Evolutionary conservation across 495 filamentous ascomycete genomes (phyloP).

Genomic region (Penicillium coprophilum): DNA sequence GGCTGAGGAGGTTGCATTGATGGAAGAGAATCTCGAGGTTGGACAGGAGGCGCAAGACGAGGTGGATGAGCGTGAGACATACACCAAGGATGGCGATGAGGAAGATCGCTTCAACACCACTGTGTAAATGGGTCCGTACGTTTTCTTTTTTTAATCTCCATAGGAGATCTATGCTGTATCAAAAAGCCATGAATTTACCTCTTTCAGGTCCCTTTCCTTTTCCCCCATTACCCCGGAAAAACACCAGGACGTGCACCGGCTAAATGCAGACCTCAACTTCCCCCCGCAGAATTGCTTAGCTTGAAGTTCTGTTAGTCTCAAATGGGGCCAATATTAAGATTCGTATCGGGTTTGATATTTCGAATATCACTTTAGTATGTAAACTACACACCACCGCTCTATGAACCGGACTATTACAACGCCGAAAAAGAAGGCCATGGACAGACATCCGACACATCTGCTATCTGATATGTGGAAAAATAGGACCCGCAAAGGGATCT

Average conservation of each 20-base stretch:
- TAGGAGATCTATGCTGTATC: constrained; percentile 14
- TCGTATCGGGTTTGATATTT: too few relatives aligned
- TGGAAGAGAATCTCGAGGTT: constrained; percentile 37
- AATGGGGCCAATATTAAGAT: too few relatives aligned
- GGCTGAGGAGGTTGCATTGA: constrained; percentile 40
- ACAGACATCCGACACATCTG: background rate
- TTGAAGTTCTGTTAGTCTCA: too few relatives aligned
- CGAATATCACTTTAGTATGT: too few relatives aligned
- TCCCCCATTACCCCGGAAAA: constrained; percentile 7
- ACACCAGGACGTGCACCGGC: constrained; percentile 16
- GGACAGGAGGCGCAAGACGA: constrained; percentile 43
- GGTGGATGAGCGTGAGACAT: constrained; percentile 40
- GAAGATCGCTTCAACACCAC: constrained; percentile 47
- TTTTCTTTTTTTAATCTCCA: constrained; percentile 1
- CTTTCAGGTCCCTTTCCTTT: background rate
- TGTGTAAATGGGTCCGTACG: constrained; percentile 38
- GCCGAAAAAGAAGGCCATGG: too few relatives aligned
- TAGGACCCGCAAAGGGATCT: constrained; percentile 27
- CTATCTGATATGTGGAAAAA: constrained; percentile 34
- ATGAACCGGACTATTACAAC: background rate
- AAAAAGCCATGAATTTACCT: constrained; percentile 19
- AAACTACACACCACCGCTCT: background rate
- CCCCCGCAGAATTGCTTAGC: constrained; percentile 15
- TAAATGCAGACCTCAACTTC: constrained; percentile 22
- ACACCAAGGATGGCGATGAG: constrained; percentile 41